Base-by-base conservation (phyloP, 768 basidiomycete species). In the Lepiota venenata region DNA sequence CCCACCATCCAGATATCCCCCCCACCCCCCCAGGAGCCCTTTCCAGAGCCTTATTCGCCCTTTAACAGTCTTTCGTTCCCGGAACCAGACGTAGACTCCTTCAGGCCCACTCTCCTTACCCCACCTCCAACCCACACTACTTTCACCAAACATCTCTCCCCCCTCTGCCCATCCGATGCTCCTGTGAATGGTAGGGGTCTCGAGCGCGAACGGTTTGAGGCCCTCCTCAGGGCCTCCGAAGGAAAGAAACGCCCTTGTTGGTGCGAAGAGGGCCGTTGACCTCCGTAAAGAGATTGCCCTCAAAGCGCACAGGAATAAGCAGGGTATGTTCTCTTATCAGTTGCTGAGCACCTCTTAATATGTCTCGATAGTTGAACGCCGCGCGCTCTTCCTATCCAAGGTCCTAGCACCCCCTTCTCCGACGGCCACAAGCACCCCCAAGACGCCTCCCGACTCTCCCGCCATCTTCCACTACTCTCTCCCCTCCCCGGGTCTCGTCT, bases 251-350 rank as follows among this genome's bases (percentile, higher is more conserved):
- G 67, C 73, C 15, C 63, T 65, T 21, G 53, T 75, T 11, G 74
- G 73, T 38, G 66, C 66, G 25, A 63, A 58, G 42, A 85, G 78
- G 67, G 68, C 68, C 22, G 72, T 72, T 18, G 81, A 88, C 69
- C 76, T 91, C 47, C 82, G 86, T 59, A 88, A 83, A 69, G 85
- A 91, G 69, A 81, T 88, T 47, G 84, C 85, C 10, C 68, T 87
- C 53, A 88, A 84, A 68, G 79, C 77, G 47, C 88, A 90, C 69
- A 81, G 76, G 71, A 81, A 77, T 64, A 89, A 86, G 72, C 86
- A 89, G 69, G 73, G 91, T 91, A 66, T 61, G 80, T 75, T 22
- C 7, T 49, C 27, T 58, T 27, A 14, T 18, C 22, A 29, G 40
- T 47, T 39, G 11, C n/a, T 27, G 15, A 4, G 25, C 40, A 52